Base-by-base conservation (phyloP, 345 rosid genomes). In the Stellera chamaejasme region DNA sequence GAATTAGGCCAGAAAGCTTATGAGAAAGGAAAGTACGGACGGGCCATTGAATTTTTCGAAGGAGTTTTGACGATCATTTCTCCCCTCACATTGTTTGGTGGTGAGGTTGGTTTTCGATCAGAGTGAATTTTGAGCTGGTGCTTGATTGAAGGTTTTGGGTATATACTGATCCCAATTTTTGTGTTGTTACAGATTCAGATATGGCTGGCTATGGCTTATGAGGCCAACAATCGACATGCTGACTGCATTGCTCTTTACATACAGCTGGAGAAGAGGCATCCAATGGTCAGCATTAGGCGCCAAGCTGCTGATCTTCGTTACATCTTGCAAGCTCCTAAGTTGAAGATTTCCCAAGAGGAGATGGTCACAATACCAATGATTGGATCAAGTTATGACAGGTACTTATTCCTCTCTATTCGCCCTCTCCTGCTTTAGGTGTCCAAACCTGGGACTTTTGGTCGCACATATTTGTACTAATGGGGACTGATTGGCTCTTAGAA, bases 121-220 rank as follows among this genome's bases (percentile, higher is more conserved):
- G 54, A 27, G 14, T 32, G 52, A 58, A 56, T 52, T 45, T 8
- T 32, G 9, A 32, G 9, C 39, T 32, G 9, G 7, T 32, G 3
- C 39, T 32, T 32, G 39, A 32, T 32, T 5, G 9, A 8, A 32
- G 9, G 23, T 45, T 54, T 28, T 2, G 43, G 54, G 8, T 0
- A 39, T 27, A 19, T 23, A 43, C 14, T 49, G 16, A 43, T 13
- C 45, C 1, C 11, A 61, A 23, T 11, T n/a, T 50, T 45, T 2
- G 15, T 42, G 51, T 47, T 49, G 15, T 0, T 60, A 63, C 81
- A 92, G 97, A 88, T 92, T 69, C 98, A 92, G 73, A 86, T 92
- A 71, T 92, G 98, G 98, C 73, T 92, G 52, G 98, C 93, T 27
- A 88, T 92, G 98, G 98, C 97, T 50, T 92, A 92, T 52, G 98